A percentile compares a stretch with the other conserved stretches of the same genome.
Conservation (phyloP, 2,329 filamentous ascomycete species). For the Alternaria gansuensis region DNA sequence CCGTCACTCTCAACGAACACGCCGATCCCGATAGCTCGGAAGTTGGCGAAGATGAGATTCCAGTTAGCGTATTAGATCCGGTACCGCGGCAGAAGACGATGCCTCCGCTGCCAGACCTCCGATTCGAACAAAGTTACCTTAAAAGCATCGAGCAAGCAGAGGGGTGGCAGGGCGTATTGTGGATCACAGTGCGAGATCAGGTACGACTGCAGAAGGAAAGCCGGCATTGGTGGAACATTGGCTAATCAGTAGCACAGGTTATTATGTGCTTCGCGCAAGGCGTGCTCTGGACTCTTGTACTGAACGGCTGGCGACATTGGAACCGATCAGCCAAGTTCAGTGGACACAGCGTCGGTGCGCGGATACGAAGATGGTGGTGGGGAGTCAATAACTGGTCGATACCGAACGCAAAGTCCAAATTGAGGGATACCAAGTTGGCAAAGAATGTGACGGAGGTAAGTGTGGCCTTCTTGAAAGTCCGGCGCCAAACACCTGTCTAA, state of each 20-base stretch:
- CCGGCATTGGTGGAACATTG: neutral
- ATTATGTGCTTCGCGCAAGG: conserved; percentile 89
- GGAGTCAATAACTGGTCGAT: conserved; percentile 85
- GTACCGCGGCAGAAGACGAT: conserved; percentile 66
- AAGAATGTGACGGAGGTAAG: conserved; percentile 50
- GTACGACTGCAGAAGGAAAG: conserved; percentile 56
- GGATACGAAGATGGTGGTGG: conserved; percentile 92
- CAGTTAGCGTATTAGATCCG: conserved; percentile 69
- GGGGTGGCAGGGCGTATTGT: conserved; percentile 78
- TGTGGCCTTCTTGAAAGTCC: conserved; percentile 46
- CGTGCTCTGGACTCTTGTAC: conserved; percentile 82
- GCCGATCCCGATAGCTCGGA: conserved; percentile 57
- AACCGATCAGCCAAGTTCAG: conserved; percentile 80
- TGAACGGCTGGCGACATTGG: conserved; percentile 90
- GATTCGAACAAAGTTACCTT: conserved; percentile 98
- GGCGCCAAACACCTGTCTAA: conserved; percentile 20
- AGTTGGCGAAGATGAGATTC: conserved; percentile 72
- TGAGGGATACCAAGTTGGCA: conserved; percentile 46
- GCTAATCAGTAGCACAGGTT: conserved; percentile 62
- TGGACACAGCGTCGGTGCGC: conserved; percentile 79
- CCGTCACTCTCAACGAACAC: conserved; percentile 59
- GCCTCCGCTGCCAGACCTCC: conserved; percentile 79
- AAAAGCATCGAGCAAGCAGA: conserved; percentile 84
- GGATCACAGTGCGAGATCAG: conserved; percentile 90
- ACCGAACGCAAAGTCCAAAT: conserved; percentile 32